Evolutionary conservation across 257 asterid genomes (phyloP).

Genomic region (Capsicum rhomboideum): DNA sequence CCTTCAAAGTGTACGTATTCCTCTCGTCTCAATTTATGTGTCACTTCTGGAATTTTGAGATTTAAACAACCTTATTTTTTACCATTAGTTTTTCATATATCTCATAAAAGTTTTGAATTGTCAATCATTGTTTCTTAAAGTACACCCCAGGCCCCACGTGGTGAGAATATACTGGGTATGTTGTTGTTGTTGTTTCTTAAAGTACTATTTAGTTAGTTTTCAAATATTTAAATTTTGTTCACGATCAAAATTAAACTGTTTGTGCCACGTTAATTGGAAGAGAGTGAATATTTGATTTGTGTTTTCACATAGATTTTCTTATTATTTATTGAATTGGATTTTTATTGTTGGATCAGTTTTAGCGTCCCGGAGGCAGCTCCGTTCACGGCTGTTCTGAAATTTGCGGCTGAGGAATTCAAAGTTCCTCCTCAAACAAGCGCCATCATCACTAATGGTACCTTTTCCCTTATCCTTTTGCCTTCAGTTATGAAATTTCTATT

Average conservation of each 20-base stretch:
- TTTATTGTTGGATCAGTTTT: conserved; percentile 33
- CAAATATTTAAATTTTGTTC: too few species aligned
- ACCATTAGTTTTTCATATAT: too few species aligned
- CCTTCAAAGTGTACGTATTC: neutral
- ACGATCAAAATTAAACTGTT: too few species aligned
- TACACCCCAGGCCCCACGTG: too few species aligned
- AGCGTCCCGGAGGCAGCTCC: conserved; percentile 98
- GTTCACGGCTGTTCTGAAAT: conserved; percentile 94
- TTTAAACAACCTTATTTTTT: too few species aligned
- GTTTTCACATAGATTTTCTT: neutral
- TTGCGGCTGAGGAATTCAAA: conserved; percentile 95
- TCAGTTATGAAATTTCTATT: neutral
- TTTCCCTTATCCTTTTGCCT: neutral
- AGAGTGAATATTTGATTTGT: neutral
- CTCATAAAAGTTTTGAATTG: too few species aligned
- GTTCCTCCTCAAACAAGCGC: conserved; percentile 98
- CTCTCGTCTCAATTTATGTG: too few species aligned
- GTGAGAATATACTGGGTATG: too few species aligned
- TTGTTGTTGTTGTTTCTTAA: too few species aligned
- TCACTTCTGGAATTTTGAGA: too few species aligned
- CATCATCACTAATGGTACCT: conserved; percentile 77
- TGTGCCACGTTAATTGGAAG: neutral
- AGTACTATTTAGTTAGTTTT: too few species aligned
- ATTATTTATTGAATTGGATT: neutral
- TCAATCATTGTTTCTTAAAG: too few species aligned